Evolutionary conservation across 2,329 filamentous ascomycete species (phyloP).

Genomic region (Cercospora sp.): DNA sequence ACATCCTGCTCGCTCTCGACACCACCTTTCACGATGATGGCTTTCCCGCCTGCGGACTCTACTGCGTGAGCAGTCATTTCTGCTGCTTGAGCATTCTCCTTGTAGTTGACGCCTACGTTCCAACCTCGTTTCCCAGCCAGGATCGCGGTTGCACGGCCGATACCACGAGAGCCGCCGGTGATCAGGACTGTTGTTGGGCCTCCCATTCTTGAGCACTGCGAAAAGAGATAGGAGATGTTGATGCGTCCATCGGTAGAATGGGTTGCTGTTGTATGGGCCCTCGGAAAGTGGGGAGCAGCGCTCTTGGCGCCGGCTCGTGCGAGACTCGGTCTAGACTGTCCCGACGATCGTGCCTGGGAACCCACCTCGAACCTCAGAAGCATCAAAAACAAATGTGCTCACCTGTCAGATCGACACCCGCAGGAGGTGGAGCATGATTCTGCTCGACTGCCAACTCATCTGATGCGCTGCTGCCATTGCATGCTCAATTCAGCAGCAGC

Average conservation of each 20-base stretch:
- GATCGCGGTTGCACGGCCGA: conserved; percentile 30
- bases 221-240: background rate
- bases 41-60: conserved; percentile 27
- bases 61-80: conserved; percentile 26
- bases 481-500: background rate
- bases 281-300: background rate
- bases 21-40: conserved; percentile 25
- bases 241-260: background rate
- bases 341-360: background rate
- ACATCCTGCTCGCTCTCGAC: conserved; percentile 31
- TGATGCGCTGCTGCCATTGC: background rate
- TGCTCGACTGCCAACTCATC: background rate
- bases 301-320: background rate
- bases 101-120: conserved; percentile 35
- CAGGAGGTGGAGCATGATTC: background rate
- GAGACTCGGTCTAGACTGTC: background rate
- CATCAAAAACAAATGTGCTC: background rate
- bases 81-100: conserved; percentile 25
- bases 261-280: background rate
- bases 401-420: background rate
- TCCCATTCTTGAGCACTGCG: background rate
- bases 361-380: background rate
- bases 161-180: conserved; percentile 32
- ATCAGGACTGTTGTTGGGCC: conserved; percentile 20
- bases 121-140: conserved; percentile 30